Evolutionary conservation across 495 filamentous ascomycete species (phyloP), one percentile per base, ranked within the genome.

Genomic region (Schizothecium vesticola): DNA sequence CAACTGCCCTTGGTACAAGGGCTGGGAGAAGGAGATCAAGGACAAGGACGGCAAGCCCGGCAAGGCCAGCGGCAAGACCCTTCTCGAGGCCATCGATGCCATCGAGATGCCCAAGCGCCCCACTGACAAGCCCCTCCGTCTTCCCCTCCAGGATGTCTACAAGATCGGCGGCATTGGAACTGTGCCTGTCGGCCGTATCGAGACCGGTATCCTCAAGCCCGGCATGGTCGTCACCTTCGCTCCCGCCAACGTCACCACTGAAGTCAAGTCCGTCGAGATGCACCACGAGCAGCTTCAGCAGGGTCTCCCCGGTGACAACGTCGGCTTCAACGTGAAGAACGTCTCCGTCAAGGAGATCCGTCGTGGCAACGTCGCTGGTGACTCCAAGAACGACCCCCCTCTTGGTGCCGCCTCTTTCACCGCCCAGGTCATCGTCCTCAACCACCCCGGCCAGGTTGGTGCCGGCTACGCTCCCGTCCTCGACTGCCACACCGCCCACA

Each of bases 271-370:
- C 80, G 95, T 99, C 77, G 95, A 99, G 87, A 99, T 99, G 95
- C 94, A 97, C 88, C 95, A 99, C 92, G 94, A 98, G 86, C 94
- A 97, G 90, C 93, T 99, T 79, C 80, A 84, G 77, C 92, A 96
- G 87, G 95, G 95, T 92, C 77, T 92, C 72, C 96, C 95, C 74
- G 95, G 95, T 86, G 95, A 99, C 90, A 99, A 99, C 86, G 95
- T 99, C 80, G 95, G 95, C 76, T 99, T 99, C 93, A 99, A 99
- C 91, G 96, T 99, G 86, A 97, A 97, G 94, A 99, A 99, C 95
- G 95, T 99, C 77, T 98, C 95, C 81, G 96, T 99, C 86, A 99
- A 99, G 92, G 95, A 99, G 82, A 96, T 99, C 80, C 95, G 95
- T 84, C 95, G 95, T 94, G 95, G 95, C 82, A 99, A 98, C 88